Conservation (phyloP, 345 rosid species). For the Camelina laxa region DNA sequence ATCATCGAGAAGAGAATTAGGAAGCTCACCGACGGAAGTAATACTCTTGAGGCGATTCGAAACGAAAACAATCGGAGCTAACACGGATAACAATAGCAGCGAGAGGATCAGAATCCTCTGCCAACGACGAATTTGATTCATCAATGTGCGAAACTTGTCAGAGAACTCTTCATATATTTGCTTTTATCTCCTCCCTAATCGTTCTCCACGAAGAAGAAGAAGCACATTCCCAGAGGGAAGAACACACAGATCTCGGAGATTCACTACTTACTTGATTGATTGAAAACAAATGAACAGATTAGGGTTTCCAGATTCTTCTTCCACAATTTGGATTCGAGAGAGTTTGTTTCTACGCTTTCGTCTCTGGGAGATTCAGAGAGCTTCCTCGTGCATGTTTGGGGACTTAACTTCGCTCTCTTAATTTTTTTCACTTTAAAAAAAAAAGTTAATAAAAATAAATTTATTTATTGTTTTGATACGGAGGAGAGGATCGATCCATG, state of each 20-base stretch:
- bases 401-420: constrained; percentile 25
- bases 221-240: constrained; percentile 36
- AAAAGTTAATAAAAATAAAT: background rate
- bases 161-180: constrained; percentile 18
- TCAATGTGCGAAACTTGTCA: constrained; percentile 50
- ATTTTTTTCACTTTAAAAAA: constrained; percentile 14
- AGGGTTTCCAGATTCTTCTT: constrained; percentile 53
- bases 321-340: background rate
- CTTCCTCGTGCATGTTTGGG: constrained; percentile 49
- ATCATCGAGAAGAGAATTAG: background rate
- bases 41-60: constrained; percentile 57
- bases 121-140: constrained; percentile 72
- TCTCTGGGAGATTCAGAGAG: constrained; percentile 42
- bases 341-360: constrained; percentile 20
- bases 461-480: background rate
- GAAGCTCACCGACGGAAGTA: constrained; percentile 59
- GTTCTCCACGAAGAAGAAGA: constrained; percentile 56
- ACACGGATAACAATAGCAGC: constrained; percentile 65
- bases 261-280: constrained; percentile 45
- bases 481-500: background rate
- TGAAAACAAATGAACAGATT: constrained; percentile 15
- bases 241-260: constrained; percentile 42
- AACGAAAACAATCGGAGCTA: constrained; percentile 76
- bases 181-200: constrained; percentile 41
- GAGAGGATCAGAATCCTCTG: constrained; percentile 90